These are phyloP conservation scores for Hyphopichia fennica DNA, from an alignment of 1,139 yeast genomes.

Conservation along the genomic window DNA sequence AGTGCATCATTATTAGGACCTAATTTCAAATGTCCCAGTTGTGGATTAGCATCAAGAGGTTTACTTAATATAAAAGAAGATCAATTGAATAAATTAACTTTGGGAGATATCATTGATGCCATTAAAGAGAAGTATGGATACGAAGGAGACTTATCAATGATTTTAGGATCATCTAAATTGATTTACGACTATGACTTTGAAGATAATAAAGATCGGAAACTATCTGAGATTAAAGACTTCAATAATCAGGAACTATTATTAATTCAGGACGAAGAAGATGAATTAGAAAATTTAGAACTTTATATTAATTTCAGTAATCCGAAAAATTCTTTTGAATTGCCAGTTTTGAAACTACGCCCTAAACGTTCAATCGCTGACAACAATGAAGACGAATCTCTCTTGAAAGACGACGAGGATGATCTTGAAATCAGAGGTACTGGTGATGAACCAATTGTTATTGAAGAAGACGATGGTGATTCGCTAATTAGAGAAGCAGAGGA, in stretches of 20 bases:
- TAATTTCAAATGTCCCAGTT: constrained; percentile 69
- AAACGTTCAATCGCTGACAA: constrained; percentile 10
- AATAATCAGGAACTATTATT: constrained; percentile 59
- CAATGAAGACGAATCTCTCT: constrained; percentile 5
- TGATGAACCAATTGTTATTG: constrained; percentile 6
- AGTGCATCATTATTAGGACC: constrained; percentile 63
- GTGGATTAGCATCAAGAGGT: constrained; percentile 62
- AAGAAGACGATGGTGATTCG: constrained; percentile 7
- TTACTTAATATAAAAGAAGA: constrained; percentile 19
- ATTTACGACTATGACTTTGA: constrained; percentile 88
- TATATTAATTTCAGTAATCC: constrained; percentile 38
- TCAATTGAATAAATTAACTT: constrained; percentile 14
- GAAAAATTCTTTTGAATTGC: not conserved
- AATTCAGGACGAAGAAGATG: constrained; percentile 77
- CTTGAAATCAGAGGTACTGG: constrained; percentile 10
- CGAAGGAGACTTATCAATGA: constrained; percentile 65
- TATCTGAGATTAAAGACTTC: constrained; percentile 56
- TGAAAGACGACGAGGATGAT: constrained; percentile 14
- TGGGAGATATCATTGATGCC: constrained; percentile 46
- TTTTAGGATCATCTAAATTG: constrained; percentile 59
- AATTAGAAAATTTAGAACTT: constrained; percentile 67
- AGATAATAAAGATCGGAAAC: constrained; percentile 57
- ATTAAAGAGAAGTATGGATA: constrained; percentile 53
- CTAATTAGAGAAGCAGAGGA: not conserved
- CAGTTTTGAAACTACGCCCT: constrained; percentile 14